Evolutionary conservation across 805 yeast species (phyloP).

Genomic region (Candida montana): DNA sequence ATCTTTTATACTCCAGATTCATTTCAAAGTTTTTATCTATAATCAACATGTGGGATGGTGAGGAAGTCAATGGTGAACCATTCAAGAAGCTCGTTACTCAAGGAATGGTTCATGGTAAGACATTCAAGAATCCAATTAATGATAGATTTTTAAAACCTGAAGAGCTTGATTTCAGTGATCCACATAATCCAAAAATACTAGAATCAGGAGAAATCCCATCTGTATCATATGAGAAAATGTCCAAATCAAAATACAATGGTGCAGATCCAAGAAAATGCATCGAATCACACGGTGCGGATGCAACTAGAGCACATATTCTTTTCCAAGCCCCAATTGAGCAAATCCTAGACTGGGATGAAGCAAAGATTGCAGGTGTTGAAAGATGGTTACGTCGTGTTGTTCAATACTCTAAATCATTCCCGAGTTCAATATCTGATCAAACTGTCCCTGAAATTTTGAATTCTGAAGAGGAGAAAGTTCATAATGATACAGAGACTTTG

Average conservation of each 20-base stretch:
- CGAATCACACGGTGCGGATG: slow-evolving; percentile 79
- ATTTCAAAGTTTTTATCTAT: slow-evolving; percentile 71
- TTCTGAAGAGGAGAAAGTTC: slow-evolving; percentile 47
- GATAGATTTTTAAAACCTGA: slow-evolving; percentile 76
- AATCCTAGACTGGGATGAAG: slow-evolving; percentile 84
- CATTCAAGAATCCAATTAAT: slow-evolving; percentile 63
- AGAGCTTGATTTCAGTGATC: slow-evolving; percentile 49
- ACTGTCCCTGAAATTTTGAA: slow-evolving; percentile 14
- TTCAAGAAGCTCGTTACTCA: slow-evolving; percentile 77
- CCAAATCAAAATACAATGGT: slow-evolving; percentile 92
- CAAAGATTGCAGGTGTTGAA: slow-evolving; percentile 78
- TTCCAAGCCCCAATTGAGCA: slow-evolving; percentile 90
- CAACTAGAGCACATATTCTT: slow-evolving; percentile 86
- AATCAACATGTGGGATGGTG: slow-evolving; percentile 65
- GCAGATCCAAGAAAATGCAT: slow-evolving; percentile 84
- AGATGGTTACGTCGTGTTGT: slow-evolving; percentile 75
- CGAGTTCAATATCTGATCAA: slow-evolving; percentile 6
- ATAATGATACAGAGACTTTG: slow-evolving; percentile 49
- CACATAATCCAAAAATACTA: slow-evolving; percentile 39
- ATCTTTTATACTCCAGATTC: slow-evolving; percentile 81
- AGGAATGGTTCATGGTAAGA: slow-evolving; percentile 97
- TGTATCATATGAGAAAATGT: slow-evolving; percentile 84
- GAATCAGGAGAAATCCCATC: slow-evolving; percentile 47
- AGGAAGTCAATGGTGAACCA: slow-evolving; percentile 65
- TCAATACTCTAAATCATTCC: slow-evolving; percentile 16